Conservation (phyloP, 768 basidiomycete genomes). For the Termitomyces sp. region DNA sequence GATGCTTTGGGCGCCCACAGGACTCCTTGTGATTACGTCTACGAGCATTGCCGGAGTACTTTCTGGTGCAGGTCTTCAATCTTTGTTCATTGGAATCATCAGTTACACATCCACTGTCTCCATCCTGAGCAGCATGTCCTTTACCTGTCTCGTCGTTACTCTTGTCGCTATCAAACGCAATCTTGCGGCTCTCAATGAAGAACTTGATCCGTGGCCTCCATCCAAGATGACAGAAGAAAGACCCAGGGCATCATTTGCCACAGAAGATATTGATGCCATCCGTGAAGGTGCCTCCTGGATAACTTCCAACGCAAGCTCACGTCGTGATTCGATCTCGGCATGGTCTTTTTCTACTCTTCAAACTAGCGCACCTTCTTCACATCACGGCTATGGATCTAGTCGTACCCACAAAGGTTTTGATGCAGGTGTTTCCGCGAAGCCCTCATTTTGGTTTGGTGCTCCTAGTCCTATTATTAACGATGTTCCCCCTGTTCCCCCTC, state of each 20-base stretch:
- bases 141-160: slow-evolving; percentile 61
- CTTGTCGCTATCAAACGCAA: slow-evolving; percentile 65
- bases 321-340: slow-evolving; percentile 56
- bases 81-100: slow-evolving; percentile 58
- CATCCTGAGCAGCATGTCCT: slow-evolving; percentile 46
- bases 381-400: slow-evolving; percentile 30
- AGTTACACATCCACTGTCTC: slow-evolving; percentile 55
- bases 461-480: slow-evolving; percentile 40
- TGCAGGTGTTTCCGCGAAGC: slow-evolving; percentile 49
- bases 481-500: slow-evolving; percentile 68
- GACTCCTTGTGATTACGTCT: slow-evolving; percentile 51
- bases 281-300: slow-evolving; percentile 82
- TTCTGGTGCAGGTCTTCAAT: slow-evolving; percentile 47
- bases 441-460: slow-evolving; percentile 61
- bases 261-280: slow-evolving; percentile 70
- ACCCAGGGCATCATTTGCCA: slow-evolving; percentile 60
- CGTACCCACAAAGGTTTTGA: slow-evolving; percentile 35
- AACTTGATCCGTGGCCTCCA: slow-evolving; percentile 59
- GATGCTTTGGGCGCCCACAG: slow-evolving; percentile 69
- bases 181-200: slow-evolving; percentile 51
- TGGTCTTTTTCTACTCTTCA: slow-evolving; percentile 76
- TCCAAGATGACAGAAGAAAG: slow-evolving; percentile 48
- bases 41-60: slow-evolving; percentile 59
- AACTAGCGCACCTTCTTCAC: slow-evolving; percentile 35
- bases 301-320: slow-evolving; percentile 60